Base-by-base conservation (phyloP, 2,329 filamentous ascomycete species). In the Colletotrichum costaricense region DNA sequence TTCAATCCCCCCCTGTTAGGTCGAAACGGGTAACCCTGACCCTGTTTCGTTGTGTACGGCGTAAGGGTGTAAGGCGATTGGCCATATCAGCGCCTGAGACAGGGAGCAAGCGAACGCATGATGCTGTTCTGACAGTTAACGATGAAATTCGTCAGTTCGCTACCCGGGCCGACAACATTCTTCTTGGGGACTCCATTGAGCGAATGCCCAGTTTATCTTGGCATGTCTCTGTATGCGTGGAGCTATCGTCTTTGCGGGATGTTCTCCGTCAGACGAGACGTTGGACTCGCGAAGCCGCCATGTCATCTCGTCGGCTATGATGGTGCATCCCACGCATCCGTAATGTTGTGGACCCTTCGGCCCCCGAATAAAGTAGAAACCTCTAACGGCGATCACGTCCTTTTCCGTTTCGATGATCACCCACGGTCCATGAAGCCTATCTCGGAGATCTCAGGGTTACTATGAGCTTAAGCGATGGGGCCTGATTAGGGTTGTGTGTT, bases 391-490 rank as follows among this genome's bases (percentile, higher is more conserved):
- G 69, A 54, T 63, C 38, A 63, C 24, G 49, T 68, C 16, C 24
- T 9, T 22, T 16, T 57, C 60, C 49, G 64, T 72, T 72, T 63
- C 64, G 69, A 63, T 38, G 57, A 46, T 46, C 57, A 35, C 6
- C 28, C 28, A 11, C 14, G 49, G 30, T 3, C 28, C 6, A 26
- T 30, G 55, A 22, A 14, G 30, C 24, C 9, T 16, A 63, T 38
- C 35, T 60, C 9, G 16, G 14, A 11, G 24, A 2, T 19, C 1
- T n/a, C n/a, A 38, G 28, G 9, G 14, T 16, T 5, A 16, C 35
- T n/a, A 49, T 42, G n/a, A 35, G 46, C 49, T 57, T 67, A 63
- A 56, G 16, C 35, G n/a, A 63, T 33, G 6, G 9, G 38, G 19
- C 19, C 28, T 14, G 6, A 46, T 4, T 22, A 14, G 5, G 42